Evolutionary conservation across 148 eudicot genomes (phyloP), one percentile per base, ranked within the genome.

Genomic region (Selenicereus undatus): DNA sequence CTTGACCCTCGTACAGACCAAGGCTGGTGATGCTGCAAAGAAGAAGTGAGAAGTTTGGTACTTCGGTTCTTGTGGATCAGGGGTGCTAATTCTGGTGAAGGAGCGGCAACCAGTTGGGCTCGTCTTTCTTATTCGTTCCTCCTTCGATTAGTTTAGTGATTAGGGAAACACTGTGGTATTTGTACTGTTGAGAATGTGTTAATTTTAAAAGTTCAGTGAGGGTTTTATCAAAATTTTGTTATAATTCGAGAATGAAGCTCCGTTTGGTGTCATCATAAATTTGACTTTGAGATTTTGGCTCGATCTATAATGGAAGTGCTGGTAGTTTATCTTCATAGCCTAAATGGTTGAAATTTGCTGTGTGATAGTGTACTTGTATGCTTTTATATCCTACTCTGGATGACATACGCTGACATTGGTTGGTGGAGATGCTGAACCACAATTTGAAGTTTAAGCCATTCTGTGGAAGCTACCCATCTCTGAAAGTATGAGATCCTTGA

Each of bases 11-110:
- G 60, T 74, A 56, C 86, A 88, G 90, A 82, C 84, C 9, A 91
- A 91, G 82, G 94, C 94, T 52, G 91, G 87, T 22, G 93, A 91
- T 85, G 94, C 92, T 84, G 94, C 89, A 83, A 90, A 90, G 88
- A 91, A 91, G 94, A 88, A 91, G 79, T 90, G 78, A 86, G 88
- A 4, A 74, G 42, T 9, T 60, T 20, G 30, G 45, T 35, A 51
- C 10, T 32, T 29, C 14, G 42, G 52, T 43, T 69, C 10, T 45
- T 29, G 66, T n/a, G 74, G 81, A 71, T 76, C 39, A 2, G 22
- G 62, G 76, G 7, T 69, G 73, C n/a, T 13, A 45, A 21, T 72
- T 30, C 45, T 11, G 62, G 70, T 80, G 83, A 32, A 32, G 32
- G 74, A 62, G 56, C 77, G 69, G 80, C 48, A 35, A 22, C 10